Percentiles rank a stretch among this genome's conserved stretches.
Evolutionary conservation across 2,329 filamentous ascomycete species (phyloP).

Genomic region (Curvularia hawaiiensis): DNA sequence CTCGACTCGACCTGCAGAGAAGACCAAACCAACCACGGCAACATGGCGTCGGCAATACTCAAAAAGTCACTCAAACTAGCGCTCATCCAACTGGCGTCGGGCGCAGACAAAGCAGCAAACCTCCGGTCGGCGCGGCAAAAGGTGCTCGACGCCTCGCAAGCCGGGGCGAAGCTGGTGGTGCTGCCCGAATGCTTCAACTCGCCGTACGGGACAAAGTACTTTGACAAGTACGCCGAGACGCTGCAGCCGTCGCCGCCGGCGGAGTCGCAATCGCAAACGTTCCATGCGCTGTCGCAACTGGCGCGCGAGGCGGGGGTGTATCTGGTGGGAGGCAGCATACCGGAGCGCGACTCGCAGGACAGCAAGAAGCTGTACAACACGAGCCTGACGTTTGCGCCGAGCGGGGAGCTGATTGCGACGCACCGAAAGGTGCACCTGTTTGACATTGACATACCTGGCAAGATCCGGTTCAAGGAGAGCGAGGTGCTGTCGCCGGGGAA

Average conservation of each 20-base stretch:
- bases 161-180: slow-evolving; percentile 83
- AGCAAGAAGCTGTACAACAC: slow-evolving; percentile 86
- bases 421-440: slow-evolving; percentile 97
- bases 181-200: slow-evolving; percentile 99
- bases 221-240: slow-evolving; percentile 88
- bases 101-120: slow-evolving; percentile 81
- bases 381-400: slow-evolving; percentile 78
- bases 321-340: slow-evolving; percentile 90
- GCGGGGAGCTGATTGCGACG: slow-evolving; percentile 78
- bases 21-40: not conserved
- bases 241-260: slow-evolving; percentile 79
- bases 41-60: slow-evolving; percentile 39
- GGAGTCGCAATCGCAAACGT: slow-evolving; percentile 75
- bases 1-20: not conserved
- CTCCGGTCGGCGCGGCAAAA: slow-evolving; percentile 79
- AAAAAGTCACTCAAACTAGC: slow-evolving; percentile 48
- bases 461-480: slow-evolving; percentile 88
- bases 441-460: slow-evolving; percentile 95
- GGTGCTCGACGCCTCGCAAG: slow-evolving; percentile 77
- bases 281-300: slow-evolving; percentile 79
- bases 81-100: slow-evolving; percentile 56
- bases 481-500: slow-evolving; percentile 87
- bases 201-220: slow-evolving; percentile 90
- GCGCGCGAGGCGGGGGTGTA: slow-evolving; percentile 80
- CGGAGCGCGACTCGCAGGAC: slow-evolving; percentile 68